Evolutionary conservation across 768 basidiomycete species (phyloP).

Genomic region (Kwoniella mangroviensis): DNA sequence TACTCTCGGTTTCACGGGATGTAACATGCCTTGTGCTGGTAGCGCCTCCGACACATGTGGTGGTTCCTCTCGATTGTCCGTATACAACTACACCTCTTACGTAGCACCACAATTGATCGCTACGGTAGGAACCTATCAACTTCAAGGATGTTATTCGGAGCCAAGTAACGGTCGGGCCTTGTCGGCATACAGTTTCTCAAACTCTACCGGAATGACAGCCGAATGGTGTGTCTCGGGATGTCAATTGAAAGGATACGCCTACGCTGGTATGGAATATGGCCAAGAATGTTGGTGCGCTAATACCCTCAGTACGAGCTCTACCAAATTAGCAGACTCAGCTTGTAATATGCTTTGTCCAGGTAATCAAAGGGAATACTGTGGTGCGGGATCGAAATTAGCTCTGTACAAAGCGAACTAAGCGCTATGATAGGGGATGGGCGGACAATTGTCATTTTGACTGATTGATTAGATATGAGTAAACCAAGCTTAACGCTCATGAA

Average conservation of each 20-base stretch:
- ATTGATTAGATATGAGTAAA: too few relatives aligned
- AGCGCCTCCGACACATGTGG: conserved; percentile 30
- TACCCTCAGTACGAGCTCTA: conserved; percentile 63
- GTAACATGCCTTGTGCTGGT: conserved; percentile 32
- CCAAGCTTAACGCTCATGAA: neutral
- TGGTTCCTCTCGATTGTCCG: conserved; percentile 27
- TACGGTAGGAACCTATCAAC: conserved; percentile 26
- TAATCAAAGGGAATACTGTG: conserved; percentile 36
- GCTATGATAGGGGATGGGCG: neutral
- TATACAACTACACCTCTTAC: conserved; percentile 33
- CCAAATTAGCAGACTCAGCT: conserved; percentile 60
- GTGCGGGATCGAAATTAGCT: conserved; percentile 31
- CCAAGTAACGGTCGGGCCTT: conserved; percentile 5
- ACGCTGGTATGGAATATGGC: conserved; percentile 71
- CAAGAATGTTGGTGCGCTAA: conserved; percentile 66
- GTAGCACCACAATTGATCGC: conserved; percentile 14
- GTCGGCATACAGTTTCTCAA: conserved; percentile 12
- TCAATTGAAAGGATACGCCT: conserved; percentile 63
- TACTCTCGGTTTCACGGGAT: conserved; percentile 24
- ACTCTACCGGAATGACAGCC: conserved; percentile 22
- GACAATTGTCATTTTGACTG: too few relatives aligned
- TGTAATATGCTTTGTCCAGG: conserved; percentile 80
- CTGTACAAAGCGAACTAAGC: conserved; percentile 9
- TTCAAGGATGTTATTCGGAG: conserved; percentile 23
- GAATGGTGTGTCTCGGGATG: conserved; percentile 70